Conservation (phyloP, 2,329 filamentous ascomycete genomes). For the Salinomyces thailandicus region DNA sequence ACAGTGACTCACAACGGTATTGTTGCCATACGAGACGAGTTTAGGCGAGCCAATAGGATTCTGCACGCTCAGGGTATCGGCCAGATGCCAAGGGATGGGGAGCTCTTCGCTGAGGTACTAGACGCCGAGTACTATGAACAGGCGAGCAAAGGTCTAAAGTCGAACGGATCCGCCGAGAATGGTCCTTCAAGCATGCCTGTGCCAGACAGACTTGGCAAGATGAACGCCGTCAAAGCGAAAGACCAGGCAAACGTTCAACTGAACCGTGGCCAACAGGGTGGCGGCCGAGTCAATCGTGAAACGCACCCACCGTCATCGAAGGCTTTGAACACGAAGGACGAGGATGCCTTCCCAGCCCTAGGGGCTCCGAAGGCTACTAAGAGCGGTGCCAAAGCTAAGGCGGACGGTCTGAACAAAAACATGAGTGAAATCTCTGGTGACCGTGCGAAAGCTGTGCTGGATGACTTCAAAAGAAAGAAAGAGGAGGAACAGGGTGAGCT, state of each 20-base stretch:
- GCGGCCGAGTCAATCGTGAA: not conserved
- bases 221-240: not conserved
- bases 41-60: constrained; percentile 67
- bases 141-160: constrained; percentile 14
- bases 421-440: constrained; percentile 18
- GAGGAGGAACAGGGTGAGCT: constrained; percentile 18
- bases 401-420: constrained; percentile 2
- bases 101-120: constrained; percentile 20
- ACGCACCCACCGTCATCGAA: not conserved
- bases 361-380: constrained; percentile 11
- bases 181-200: not conserved
- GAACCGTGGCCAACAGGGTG: not conserved
- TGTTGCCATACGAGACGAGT: constrained; percentile 72
- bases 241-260: not conserved
- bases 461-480: constrained; percentile 19
- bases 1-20: constrained; percentile 79
- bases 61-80: constrained; percentile 45
- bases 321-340: constrained; percentile 13
- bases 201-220: not conserved
- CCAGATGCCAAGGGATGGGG: constrained; percentile 11
- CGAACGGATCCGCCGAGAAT: constrained; percentile 14
- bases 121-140: constrained; percentile 32
- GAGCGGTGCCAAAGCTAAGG: constrained; percentile 1
- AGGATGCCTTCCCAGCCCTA: constrained; percentile 20
- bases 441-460: constrained; percentile 16